phyloP scores from a whole-genome alignment of 2,329 filamentous ascomycete genomes.

The Tolypocladium sp. region DNA sequence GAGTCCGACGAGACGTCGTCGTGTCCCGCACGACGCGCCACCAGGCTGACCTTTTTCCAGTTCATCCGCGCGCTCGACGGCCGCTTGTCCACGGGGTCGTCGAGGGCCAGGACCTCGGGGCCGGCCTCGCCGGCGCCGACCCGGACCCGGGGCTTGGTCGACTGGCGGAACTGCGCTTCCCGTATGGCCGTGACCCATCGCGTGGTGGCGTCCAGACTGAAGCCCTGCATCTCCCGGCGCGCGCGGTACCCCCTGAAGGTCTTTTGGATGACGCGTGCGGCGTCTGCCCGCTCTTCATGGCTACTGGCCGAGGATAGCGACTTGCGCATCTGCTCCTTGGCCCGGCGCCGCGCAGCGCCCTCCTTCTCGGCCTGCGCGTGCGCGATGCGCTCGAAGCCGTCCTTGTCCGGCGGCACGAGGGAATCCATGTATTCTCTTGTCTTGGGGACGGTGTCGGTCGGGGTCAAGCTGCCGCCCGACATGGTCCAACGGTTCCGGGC shows the following conservation, averaged over 20 bases:
- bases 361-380: conserved; percentile 38
- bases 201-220: conserved; percentile 58
- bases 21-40: conserved; percentile 62
- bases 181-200: conserved; percentile 61
- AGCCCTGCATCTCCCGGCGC: conserved; percentile 60
- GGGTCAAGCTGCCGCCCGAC: conserved; percentile 4
- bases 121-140: conserved; percentile 5
- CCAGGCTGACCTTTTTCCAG: conserved; percentile 66
- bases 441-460: conserved; percentile 10
- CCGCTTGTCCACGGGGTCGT: conserved; percentile 9
- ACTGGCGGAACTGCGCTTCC: conserved; percentile 45
- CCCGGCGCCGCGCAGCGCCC: conserved; percentile 30
- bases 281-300: conserved; percentile 23
- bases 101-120: conserved; percentile 5
- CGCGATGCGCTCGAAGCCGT: conserved; percentile 39
- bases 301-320: conserved; percentile 9
- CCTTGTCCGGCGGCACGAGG: conserved; percentile 34
- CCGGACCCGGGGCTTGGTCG: conserved; percentile 33
- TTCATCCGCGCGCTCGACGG: conserved; percentile 47
- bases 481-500: not conserved
- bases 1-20: conserved; percentile 37
- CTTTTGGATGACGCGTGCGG: conserved; percentile 54
- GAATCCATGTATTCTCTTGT: conserved; percentile 40
- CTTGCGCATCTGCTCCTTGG: conserved; percentile 25
- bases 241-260: conserved; percentile 71